A percentile compares a stretch with the other conserved stretches of the same genome.
phyloP scores from a whole-genome alignment of 768 basidiomycete species.

The Hydnomerulius pinastri region DNA sequence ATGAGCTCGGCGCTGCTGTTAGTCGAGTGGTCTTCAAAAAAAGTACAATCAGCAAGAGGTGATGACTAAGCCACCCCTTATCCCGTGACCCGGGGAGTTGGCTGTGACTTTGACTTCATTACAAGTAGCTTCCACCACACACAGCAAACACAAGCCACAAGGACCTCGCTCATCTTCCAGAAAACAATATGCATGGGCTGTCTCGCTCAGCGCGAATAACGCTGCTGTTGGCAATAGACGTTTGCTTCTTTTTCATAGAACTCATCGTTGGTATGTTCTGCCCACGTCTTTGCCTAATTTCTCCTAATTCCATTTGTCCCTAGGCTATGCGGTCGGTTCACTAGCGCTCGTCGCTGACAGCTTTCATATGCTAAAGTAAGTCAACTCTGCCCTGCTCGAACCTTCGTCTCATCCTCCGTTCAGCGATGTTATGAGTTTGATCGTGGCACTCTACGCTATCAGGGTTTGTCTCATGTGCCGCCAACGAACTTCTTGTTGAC shows the following conservation, averaged over 20 bases:
- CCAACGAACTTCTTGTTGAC: slow-evolving; percentile 7
- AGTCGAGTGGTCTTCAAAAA: neutral
- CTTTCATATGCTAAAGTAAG: slow-evolving; percentile 98
- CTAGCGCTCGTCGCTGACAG: slow-evolving; percentile 95
- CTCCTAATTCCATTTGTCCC: slow-evolving; percentile 13
- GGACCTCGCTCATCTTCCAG: too few relatives aligned
- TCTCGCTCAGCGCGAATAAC: slow-evolving; percentile 77
- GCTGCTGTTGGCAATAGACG: slow-evolving; percentile 80
- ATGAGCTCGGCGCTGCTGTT: too few relatives aligned
- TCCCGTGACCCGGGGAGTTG: neutral
- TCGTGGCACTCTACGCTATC: slow-evolving; percentile 95
- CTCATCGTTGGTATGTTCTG: slow-evolving; percentile 65
- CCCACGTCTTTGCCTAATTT: slow-evolving; percentile 10
- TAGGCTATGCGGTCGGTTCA: slow-evolving; percentile 94
- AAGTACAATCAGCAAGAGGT: neutral
- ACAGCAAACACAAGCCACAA: too few relatives aligned
- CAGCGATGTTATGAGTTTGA: slow-evolving; percentile 95
- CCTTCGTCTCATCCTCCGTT: slow-evolving; percentile 11
- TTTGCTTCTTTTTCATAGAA: slow-evolving; percentile 85
- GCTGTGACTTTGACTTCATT: too few relatives aligned
- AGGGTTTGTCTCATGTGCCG: slow-evolving; percentile 46
- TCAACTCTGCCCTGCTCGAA: slow-evolving; percentile 6
- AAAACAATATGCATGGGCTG: too few relatives aligned
- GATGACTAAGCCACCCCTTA: slow-evolving; percentile 30
- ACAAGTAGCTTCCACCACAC: too few relatives aligned